These are phyloP conservation scores for Suhomyces taliae DNA, from an alignment of 1,139 yeast species.

Conservation along the genomic window DNA sequence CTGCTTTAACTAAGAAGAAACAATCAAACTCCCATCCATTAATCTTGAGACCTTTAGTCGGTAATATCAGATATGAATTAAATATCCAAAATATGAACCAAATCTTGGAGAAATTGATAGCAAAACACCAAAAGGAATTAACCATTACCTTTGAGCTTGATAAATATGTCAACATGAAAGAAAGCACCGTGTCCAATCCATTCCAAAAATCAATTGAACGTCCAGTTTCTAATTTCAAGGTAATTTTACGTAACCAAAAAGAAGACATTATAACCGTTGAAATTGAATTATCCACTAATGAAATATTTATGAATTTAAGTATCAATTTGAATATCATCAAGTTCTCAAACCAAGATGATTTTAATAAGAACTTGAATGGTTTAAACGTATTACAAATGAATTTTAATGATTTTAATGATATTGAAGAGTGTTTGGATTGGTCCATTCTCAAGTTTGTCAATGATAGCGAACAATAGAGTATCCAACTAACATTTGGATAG, in stretches of 20 bases:
- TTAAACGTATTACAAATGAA: constrained; percentile 42
- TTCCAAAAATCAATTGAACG: constrained; percentile 42
- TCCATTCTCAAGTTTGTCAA: constrained; percentile 39
- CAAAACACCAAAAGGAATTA: constrained; percentile 19
- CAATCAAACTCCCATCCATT: constrained; percentile 49
- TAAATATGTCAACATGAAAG: constrained; percentile 28
- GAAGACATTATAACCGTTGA: constrained; percentile 26
- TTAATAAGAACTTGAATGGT: constrained; percentile 35
- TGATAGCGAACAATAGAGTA: constrained; percentile 10
- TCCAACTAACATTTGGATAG: too few species aligned
- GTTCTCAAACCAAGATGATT: constrained; percentile 30
- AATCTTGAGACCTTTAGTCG: constrained; percentile 65
- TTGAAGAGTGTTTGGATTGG: constrained; percentile 71
- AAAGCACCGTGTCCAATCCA: constrained; percentile 26
- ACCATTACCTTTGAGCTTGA: constrained; percentile 20
- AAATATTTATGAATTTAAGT: constrained; percentile 41
- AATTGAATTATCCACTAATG: constrained; percentile 40
- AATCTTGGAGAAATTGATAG: constrained; percentile 36
- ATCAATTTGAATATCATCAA: constrained; percentile 33
- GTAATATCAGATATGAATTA: constrained; percentile 65
- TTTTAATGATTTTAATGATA: constrained; percentile 60
- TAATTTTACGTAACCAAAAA: constrained; percentile 15
- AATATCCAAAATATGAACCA: constrained; percentile 43
- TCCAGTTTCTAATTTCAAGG: constrained; percentile 31
- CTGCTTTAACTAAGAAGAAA: constrained; percentile 54